phyloP scores from a whole-genome alignment of 2,329 filamentous ascomycete species.

The Talaromyces sp. region DNA sequence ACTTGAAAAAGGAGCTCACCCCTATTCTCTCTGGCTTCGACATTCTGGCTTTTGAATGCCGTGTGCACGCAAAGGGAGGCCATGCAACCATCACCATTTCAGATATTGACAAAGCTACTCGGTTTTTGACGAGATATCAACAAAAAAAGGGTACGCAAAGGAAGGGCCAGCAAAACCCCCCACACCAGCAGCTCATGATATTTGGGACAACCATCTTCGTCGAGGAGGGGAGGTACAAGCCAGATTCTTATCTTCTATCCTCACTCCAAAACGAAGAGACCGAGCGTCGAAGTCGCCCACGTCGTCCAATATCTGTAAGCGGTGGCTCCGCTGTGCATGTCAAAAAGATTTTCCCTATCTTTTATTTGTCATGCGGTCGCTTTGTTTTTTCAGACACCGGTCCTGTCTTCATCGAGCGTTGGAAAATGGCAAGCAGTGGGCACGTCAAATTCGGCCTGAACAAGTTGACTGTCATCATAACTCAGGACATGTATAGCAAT shows the following conservation, averaged over 20 bases:
- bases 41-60: constrained; percentile 19
- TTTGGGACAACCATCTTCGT: constrained; percentile 16
- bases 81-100: constrained; percentile 20
- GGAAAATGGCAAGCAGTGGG: constrained; percentile 14
- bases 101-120: constrained; percentile 16
- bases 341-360: constrained; percentile 15
- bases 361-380: constrained; percentile 44
- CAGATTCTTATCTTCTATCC: constrained; percentile 16
- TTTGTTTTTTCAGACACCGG: constrained; percentile 37
- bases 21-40: constrained; percentile 16
- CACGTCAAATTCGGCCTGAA: constrained; percentile 41
- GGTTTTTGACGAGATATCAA: constrained; percentile 16
- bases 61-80: constrained; percentile 13
- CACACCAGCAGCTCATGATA: constrained; percentile 14
- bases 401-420: constrained; percentile 40
- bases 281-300: constrained; percentile 10
- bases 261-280: constrained; percentile 17
- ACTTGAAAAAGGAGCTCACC: constrained; percentile 18
- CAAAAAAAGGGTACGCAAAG: constrained; percentile 4
- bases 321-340: constrained; percentile 6
- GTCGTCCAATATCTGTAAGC: neutral
- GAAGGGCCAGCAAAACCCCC: constrained; percentile 6
- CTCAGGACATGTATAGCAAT: constrained; percentile 27
- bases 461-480: constrained; percentile 38
- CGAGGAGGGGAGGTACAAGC: constrained; percentile 13